Evolutionary conservation across 352 stramenopile species (phyloP).

Genomic region (Phytopythium kandeliae): DNA sequence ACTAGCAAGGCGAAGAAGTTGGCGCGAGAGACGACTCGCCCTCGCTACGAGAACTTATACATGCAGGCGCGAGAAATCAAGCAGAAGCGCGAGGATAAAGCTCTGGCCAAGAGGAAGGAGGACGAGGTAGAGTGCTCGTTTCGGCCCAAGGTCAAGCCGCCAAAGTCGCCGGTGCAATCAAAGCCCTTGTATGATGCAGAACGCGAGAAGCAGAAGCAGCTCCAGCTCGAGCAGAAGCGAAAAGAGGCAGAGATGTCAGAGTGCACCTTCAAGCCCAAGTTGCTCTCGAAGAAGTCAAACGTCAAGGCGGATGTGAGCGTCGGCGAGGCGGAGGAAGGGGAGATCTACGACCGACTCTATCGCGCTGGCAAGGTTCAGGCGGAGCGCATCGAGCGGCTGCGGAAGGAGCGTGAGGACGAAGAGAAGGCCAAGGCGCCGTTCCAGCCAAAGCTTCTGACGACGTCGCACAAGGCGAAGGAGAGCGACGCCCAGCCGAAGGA

Average conservation of each 20-base stretch:
- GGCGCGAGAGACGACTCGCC: conserved; percentile 21
- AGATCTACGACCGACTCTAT: conserved; percentile 69
- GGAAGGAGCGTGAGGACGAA: conserved; percentile 59
- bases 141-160: conserved; percentile 66
- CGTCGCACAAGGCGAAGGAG: conserved; percentile 14
- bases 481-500: conserved; percentile 26
- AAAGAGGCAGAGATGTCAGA: conserved; percentile 52
- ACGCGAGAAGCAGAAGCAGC: conserved; percentile 59
- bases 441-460: conserved; percentile 43
- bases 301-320: conserved; percentile 21
- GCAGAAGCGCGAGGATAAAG: conserved; percentile 64
- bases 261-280: conserved; percentile 69
- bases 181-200: conserved; percentile 69
- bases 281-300: conserved; percentile 38
- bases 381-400: conserved; percentile 58
- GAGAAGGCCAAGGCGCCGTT: conserved; percentile 56
- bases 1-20: conserved; percentile 57
- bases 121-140: conserved; percentile 67
- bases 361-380: conserved; percentile 49
- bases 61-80: conserved; percentile 59
- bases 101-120: conserved; percentile 44
- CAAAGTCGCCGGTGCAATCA: conserved; percentile 48
- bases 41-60: conserved; percentile 76
- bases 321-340: conserved; percentile 9
- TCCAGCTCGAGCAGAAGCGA: conserved; percentile 69